Evolutionary conservation across 169 alveolate species (phyloP).

Genomic region (Eimeria acervulina): DNA sequence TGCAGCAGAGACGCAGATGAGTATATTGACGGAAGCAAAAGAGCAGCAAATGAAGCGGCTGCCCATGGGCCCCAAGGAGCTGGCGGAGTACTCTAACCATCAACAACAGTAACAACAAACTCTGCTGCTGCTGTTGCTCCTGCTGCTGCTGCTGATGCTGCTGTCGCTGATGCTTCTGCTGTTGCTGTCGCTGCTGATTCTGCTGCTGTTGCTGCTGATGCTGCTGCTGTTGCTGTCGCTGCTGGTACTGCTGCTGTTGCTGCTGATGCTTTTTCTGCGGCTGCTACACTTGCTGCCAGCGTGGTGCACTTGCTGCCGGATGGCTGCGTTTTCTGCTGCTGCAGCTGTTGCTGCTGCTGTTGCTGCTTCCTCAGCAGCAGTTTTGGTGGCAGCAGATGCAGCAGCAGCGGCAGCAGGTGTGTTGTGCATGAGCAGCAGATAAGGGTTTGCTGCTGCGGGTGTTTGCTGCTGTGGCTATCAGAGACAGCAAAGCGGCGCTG

Average conservation of each 20-base stretch:
- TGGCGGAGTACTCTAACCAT: constrained; percentile 66
- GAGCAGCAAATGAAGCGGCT: constrained; percentile 70
- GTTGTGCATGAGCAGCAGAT: too few relatives aligned
- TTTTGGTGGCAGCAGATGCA: neutral
- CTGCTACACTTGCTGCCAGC: neutral
- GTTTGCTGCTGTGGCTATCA: neutral
- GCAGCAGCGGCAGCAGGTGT: too few relatives aligned
- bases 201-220: neutral
- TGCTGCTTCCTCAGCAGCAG: neutral
- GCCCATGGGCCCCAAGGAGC: constrained; percentile 70
- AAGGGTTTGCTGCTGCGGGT: neutral
- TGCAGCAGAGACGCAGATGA: neutral
- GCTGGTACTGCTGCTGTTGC: neutral
- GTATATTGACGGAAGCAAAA: constrained; percentile 9
- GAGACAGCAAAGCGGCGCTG: neutral
- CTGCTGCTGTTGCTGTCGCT: neutral
- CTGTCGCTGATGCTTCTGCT: neutral
- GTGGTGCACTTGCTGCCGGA: too few relatives aligned
- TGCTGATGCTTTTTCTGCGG: neutral
- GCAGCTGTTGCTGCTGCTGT: neutral
- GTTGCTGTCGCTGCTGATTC: too few relatives aligned
- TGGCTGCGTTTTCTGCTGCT: neutral
- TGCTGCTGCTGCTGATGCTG: constrained; percentile 52
- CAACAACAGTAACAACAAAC: constrained; percentile 54
- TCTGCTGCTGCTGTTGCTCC: constrained; percentile 58